phyloP scores from a whole-genome alignment of 2,329 filamentous ascomycete species.

The Hypoxylon sp. region DNA sequence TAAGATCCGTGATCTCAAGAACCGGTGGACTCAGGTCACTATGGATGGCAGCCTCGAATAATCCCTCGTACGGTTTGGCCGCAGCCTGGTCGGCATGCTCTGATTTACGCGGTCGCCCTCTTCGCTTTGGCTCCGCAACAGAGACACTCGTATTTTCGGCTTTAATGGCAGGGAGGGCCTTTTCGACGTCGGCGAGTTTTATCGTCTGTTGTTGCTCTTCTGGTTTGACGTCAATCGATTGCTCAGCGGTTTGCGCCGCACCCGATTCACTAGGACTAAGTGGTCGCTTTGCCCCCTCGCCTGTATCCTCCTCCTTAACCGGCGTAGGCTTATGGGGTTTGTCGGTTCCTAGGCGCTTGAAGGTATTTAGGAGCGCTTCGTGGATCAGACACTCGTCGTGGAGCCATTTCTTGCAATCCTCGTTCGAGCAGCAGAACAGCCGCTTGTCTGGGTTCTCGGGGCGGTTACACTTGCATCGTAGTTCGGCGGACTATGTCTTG shows the following conservation, averaged over 20 bases:
- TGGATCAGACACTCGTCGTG: constrained; percentile 75
- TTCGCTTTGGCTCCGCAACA: constrained; percentile 52
- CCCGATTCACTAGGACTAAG: constrained; percentile 68
- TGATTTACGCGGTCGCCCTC: constrained; percentile 59
- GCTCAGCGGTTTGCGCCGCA: constrained; percentile 63
- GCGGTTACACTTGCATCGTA: constrained; percentile 71
- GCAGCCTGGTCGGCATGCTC: constrained; percentile 54
- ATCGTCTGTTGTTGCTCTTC: constrained; percentile 58
- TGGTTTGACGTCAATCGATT: constrained; percentile 68
- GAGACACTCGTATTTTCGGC: constrained; percentile 58
- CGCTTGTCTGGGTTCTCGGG: constrained; percentile 75
- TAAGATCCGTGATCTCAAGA: constrained; percentile 68
- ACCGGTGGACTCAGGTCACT: constrained; percentile 64
- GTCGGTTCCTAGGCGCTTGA: constrained; percentile 64
- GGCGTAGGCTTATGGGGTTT: constrained; percentile 63
- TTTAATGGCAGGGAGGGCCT: constrained; percentile 46
- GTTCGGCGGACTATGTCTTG: constrained; percentile 63
- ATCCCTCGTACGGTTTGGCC: constrained; percentile 64
- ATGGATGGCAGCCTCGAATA: constrained; percentile 67
- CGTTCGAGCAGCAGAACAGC: constrained; percentile 70
- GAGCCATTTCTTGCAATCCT: constrained; percentile 72
- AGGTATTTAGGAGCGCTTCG: constrained; percentile 67
- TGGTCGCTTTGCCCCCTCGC: constrained; percentile 60
- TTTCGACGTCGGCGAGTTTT: constrained; percentile 55
- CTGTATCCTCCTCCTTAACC: constrained; percentile 58